A percentile compares a stretch with the other conserved stretches of the same genome.
phyloP scores from a whole-genome alignment of 257 asterid genomes.

The Ilex asprella region DNA sequence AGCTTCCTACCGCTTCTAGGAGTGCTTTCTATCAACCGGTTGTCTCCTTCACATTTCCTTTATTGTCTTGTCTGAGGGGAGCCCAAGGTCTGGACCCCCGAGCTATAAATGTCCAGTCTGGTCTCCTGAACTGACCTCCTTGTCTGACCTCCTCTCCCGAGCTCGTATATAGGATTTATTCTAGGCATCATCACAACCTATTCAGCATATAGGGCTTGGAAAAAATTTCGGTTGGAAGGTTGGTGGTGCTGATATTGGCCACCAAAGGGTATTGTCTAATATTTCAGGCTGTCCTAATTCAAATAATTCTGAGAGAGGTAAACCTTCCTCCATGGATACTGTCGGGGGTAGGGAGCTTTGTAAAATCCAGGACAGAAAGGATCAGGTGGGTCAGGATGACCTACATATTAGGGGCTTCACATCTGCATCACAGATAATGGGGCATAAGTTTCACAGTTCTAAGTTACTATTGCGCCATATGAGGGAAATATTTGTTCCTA shows the following conservation, averaged over 20 bases:
- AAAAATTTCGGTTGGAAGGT: constrained; percentile 56
- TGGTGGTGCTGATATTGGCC: constrained; percentile 77
- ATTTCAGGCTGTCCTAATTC: constrained; percentile 19
- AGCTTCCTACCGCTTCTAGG: too few relatives aligned
- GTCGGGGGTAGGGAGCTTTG: constrained; percentile 17
- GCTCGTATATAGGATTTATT: too few relatives aligned
- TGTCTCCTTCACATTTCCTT: too few relatives aligned
- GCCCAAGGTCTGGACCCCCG: too few relatives aligned
- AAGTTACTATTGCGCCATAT: constrained; percentile 30
- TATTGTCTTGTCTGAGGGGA: too few relatives aligned
- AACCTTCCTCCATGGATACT: constrained; percentile 19
- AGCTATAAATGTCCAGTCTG: too few relatives aligned
- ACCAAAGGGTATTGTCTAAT: constrained; percentile 41
- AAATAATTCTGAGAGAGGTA: constrained; percentile 15
- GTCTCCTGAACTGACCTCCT: too few relatives aligned
- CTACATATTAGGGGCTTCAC: constrained; percentile 23
- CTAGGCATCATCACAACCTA: too few relatives aligned
- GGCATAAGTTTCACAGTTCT: constrained; percentile 30
- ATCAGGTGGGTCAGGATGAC: constrained; percentile 23
- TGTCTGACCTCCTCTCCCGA: too few relatives aligned
- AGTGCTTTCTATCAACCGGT: too few relatives aligned
- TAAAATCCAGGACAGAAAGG: constrained; percentile 22
- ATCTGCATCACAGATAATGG: constrained; percentile 23
- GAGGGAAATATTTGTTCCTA: constrained; percentile 64
- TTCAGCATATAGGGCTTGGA: constrained; percentile 40